These are phyloP conservation scores for Chytriomyces sp. DNA, from an alignment of 192 early-diverging fungal genomes.

Conservation along the genomic window DNA sequence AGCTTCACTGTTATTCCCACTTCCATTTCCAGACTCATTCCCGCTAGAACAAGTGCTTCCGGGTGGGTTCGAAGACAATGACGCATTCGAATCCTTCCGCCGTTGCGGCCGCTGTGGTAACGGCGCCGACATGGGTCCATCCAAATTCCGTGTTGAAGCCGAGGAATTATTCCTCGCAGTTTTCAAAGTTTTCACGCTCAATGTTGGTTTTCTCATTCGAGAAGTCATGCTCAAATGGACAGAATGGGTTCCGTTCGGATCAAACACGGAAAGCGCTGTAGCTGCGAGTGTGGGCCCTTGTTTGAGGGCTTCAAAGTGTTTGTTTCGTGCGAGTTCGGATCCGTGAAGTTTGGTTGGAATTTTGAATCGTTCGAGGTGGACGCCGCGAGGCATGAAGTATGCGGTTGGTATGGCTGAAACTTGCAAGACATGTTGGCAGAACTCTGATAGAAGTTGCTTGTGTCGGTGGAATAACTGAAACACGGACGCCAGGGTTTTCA, in stretches of 20 bases:
- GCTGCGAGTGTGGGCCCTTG: background rate
- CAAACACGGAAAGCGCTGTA: conserved; percentile 8
- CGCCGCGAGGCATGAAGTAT: background rate
- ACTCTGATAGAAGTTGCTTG: background rate
- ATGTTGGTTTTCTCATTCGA: background rate
- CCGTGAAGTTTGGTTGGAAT: background rate
- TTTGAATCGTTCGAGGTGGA: background rate
- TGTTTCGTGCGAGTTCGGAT: background rate
- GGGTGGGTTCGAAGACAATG: too few relatives aligned
- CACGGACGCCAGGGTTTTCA: background rate
- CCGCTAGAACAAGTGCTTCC: too few relatives aligned
- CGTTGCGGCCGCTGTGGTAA: too few relatives aligned
- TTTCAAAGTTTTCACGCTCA: background rate
- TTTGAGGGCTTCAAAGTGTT: background rate
- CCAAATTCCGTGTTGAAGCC: too few relatives aligned
- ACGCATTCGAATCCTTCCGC: too few relatives aligned
- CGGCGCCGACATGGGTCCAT: too few relatives aligned
- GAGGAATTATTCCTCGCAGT: too few relatives aligned
- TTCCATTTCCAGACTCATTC: too few relatives aligned
- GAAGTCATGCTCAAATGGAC: background rate
- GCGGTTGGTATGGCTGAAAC: background rate
- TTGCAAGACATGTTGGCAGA: conserved; percentile 2
- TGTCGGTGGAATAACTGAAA: conserved; percentile 6
- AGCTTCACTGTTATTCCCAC: too few relatives aligned
- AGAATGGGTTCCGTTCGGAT: conserved; percentile 12